Evolutionary conservation across 2,329 filamentous ascomycete genomes (phyloP).

Genomic region (Epicoccum sorghinum): DNA sequence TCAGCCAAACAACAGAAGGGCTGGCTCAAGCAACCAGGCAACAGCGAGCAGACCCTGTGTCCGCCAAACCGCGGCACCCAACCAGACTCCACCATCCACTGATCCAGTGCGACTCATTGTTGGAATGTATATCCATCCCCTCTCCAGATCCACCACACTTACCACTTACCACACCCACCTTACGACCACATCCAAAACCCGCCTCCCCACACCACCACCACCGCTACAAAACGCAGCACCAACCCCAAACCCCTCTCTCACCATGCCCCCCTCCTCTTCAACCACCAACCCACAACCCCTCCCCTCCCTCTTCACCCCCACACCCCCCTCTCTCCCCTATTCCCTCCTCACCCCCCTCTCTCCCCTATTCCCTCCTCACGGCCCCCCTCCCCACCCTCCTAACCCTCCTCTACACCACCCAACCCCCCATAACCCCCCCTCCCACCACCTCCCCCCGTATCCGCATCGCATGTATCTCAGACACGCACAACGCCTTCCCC

Average conservation of each 20-base stretch:
- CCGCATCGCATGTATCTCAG: neutral
- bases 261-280: neutral
- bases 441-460: neutral
- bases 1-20: too few relatives aligned
- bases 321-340: neutral
- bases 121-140: too few relatives aligned
- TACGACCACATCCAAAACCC: too few relatives aligned
- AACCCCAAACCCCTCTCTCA: neutral
- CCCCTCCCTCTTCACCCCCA: neutral
- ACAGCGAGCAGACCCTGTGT: too few relatives aligned
- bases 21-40: too few relatives aligned
- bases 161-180: too few relatives aligned
- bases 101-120: too few relatives aligned
- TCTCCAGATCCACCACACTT: too few relatives aligned
- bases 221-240: too few relatives aligned
- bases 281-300: neutral
- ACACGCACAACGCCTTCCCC: neutral
- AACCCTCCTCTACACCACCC: neutral
- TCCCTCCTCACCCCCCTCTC: neutral
- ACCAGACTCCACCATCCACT: too few relatives aligned
- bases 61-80: too few relatives aligned
- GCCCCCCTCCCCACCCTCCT: neutral
- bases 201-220: neutral
- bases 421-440: neutral
- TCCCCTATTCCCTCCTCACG: neutral